A percentile compares a stretch with the other conserved stretches of the same genome.
Conservation (phyloP, 495 filamentous ascomycete species). For the Hyaloscypha finlandica region DNA sequence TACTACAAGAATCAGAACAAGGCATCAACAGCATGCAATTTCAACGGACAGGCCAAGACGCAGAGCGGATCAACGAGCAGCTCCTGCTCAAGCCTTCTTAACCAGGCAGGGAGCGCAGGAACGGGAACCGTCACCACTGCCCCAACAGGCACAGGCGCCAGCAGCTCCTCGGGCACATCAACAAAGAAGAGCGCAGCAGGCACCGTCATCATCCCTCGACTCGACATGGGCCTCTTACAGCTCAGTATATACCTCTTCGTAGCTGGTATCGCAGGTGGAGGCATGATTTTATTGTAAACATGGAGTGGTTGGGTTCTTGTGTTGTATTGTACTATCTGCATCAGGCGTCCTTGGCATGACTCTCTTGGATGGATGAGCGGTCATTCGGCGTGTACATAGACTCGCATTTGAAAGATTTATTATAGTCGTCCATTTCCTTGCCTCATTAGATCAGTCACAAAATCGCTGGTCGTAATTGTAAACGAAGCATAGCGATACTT, state of each 20-base stretch:
- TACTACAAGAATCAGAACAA: slow-evolving; percentile 72
- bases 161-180: slow-evolving; percentile 36
- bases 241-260: slow-evolving; percentile 68
- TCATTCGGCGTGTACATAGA: neutral
- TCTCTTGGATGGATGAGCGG: slow-evolving; percentile 3
- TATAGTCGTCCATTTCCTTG: neutral
- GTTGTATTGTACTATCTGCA: slow-evolving; percentile 4
- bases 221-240: slow-evolving; percentile 64
- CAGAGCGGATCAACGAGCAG: slow-evolving; percentile 38
- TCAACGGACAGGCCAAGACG: slow-evolving; percentile 64
- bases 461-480: neutral
- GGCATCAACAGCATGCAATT: slow-evolving; percentile 68
- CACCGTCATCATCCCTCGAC: slow-evolving; percentile 49
- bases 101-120: slow-evolving; percentile 60
- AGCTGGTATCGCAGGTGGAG: slow-evolving; percentile 67
- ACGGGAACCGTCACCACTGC: slow-evolving; percentile 63
- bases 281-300: slow-evolving; percentile 75
- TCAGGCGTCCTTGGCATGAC: slow-evolving; percentile 11
- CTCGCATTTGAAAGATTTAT: neutral
- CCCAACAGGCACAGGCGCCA: slow-evolving; percentile 46
- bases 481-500: neutral
- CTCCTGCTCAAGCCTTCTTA: slow-evolving; percentile 54
- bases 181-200: slow-evolving; percentile 37
- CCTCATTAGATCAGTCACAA: neutral
- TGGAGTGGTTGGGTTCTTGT: neutral